Base-by-base conservation (phyloP, 805 yeast genomes). In the Yarrowia yakushimensis region DNA sequence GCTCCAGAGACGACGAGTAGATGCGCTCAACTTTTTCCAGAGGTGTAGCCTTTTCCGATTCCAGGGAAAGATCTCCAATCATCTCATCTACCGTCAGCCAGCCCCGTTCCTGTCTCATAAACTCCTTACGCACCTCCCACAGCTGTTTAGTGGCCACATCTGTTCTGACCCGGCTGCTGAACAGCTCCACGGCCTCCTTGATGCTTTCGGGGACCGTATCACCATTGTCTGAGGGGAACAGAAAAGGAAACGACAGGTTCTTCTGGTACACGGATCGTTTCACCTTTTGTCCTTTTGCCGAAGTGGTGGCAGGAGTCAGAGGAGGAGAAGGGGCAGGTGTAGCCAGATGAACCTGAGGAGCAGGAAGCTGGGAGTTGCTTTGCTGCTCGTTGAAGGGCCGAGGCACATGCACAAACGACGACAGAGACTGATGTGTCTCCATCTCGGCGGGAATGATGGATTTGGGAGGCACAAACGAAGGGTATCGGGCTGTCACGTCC, bases 301-400 rank as follows among this genome's bases (percentile, higher is more conserved):
- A 37, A 27, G 73, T 72, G 31, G 70, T 43, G 17, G 74, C 59
- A 4, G 88, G 87, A 1, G 83, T 78, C 17, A 79, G 70, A 0
- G 88, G 85, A 0, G 96, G 96, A 0, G 96, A 88, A 3, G 96
- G 94, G 1, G 87, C 88, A 0, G 96, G 97, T 0, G 97, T 90
- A 0, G 97, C 92, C 11, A 90, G 80, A 71, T 88, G 92, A 5
- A 86, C 76, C 0, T 81, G 74, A 41, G 83, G 85, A 0, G 81
- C 75, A 1, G 86, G 86, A 22, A 82, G 71, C 36, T 78, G 76
- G 12, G 78, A 74, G 52, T 78, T 76, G 4, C 78, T 67, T 6
- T 79, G 73, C 63, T 79, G 82, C 4, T 77, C 65, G 67, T 78
- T 75, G 11, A 73, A 65, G 0, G 88, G 82, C 62, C 84, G 76